phyloP scores from a whole-genome alignment of 805 yeast species.

The Cyberlindnera bimundalis region DNA sequence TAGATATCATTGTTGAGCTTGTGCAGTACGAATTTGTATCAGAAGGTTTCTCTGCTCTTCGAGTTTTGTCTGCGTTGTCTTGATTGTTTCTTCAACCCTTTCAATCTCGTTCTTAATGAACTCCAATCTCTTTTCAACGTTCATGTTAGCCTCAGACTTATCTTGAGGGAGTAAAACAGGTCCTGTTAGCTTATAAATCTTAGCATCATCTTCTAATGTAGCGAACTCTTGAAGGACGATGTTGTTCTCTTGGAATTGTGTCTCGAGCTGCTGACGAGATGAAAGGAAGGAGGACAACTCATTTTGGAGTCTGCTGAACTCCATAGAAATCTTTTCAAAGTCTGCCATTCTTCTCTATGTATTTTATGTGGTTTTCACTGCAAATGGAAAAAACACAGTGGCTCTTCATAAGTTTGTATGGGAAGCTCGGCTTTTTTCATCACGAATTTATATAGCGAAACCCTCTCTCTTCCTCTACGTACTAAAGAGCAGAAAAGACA shows the following conservation, averaged over 20 bases:
- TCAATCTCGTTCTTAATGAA: conserved; percentile 77
- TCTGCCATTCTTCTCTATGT: conserved; percentile 22
- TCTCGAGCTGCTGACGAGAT: conserved; percentile 83
- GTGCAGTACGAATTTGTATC: conserved; percentile 40
- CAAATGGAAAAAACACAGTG: too few species aligned
- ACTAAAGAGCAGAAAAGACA: neutral
- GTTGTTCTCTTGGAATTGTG: conserved; percentile 90
- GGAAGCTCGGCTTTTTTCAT: too few species aligned
- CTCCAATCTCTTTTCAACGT: conserved; percentile 86
- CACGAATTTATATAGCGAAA: too few species aligned
- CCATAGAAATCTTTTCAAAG: conserved; percentile 42
- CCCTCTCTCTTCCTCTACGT: too few species aligned
- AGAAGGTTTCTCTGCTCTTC: conserved; percentile 58
- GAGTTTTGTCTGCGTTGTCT: conserved; percentile 48
- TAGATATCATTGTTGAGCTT: conserved; percentile 1
- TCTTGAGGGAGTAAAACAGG: conserved; percentile 92
- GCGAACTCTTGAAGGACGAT: conserved; percentile 84
- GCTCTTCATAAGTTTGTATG: too few species aligned
- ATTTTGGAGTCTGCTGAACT: conserved; percentile 44
- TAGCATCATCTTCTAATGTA: conserved; percentile 59
- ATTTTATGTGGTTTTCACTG: neutral
- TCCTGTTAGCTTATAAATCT: conserved; percentile 86
- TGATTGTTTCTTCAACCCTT: conserved; percentile 70
- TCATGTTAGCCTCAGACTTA: conserved; percentile 70
- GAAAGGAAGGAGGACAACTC: conserved; percentile 51